phyloP scores from a whole-genome alignment of 495 filamentous ascomycete genomes.

The Sphaerosporella brunnea region DNA sequence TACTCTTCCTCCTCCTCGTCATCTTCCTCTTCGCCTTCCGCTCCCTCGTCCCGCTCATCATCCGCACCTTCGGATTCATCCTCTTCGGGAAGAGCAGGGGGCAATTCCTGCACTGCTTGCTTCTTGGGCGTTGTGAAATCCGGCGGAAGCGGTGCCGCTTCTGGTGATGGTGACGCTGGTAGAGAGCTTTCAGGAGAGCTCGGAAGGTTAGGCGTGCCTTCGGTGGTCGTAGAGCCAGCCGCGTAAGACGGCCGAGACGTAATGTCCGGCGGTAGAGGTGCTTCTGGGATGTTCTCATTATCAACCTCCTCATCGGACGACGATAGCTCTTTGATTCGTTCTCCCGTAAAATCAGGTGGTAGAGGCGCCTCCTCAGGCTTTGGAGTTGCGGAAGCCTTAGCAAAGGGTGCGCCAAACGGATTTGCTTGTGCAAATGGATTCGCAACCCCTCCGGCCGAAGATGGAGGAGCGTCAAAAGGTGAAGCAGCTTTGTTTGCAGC shows the following conservation, averaged over 20 bases:
- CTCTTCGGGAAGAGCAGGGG: slow-evolving; percentile 10
- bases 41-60: slow-evolving; percentile 13
- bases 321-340: slow-evolving; percentile 22
- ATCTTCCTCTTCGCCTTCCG: slow-evolving; percentile 27
- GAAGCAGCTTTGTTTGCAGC: not conserved
- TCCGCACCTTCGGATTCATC: slow-evolving; percentile 8
- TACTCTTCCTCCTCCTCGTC: slow-evolving; percentile 25
- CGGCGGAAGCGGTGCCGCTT: slow-evolving; percentile 44
- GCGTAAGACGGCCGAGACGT: slow-evolving; percentile 40
- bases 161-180: slow-evolving; percentile 23
- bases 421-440: not conserved
- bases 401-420: slow-evolving; percentile 6
- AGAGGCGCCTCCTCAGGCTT: slow-evolving; percentile 12
- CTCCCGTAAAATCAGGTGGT: slow-evolving; percentile 11
- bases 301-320: too few species aligned
- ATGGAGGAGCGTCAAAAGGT: not conserved
- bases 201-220: slow-evolving; percentile 27
- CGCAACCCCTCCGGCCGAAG: not conserved
- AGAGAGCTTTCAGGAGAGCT: slow-evolving; percentile 27
- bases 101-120: slow-evolving; percentile 10
- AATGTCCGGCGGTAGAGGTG: slow-evolving; percentile 54
- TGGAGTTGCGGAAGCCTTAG: not conserved
- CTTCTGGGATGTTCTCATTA: slow-evolving; percentile 1
- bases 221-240: slow-evolving; percentile 40
- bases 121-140: slow-evolving; percentile 34